Conservation (phyloP, 2,329 filamentous ascomycete genomes). For the Ophioceras dolichostomum region DNA sequence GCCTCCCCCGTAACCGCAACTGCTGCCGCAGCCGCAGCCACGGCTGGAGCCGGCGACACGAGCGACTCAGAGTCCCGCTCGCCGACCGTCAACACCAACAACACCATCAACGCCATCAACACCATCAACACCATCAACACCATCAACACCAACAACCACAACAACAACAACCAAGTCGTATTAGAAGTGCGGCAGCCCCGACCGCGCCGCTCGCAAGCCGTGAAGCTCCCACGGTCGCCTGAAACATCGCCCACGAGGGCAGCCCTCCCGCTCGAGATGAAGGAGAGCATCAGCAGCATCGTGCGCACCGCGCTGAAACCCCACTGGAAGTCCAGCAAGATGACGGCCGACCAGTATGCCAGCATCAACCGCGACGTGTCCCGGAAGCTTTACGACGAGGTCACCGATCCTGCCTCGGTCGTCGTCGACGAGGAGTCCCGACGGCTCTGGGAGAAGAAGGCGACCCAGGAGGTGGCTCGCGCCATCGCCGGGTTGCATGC, state of each 20-base stretch:
- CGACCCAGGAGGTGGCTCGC: conserved; percentile 64
- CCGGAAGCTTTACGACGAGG: conserved; percentile 69
- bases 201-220: conserved; percentile 30
- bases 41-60: conserved; percentile 28
- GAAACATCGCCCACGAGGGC: conserved; percentile 58
- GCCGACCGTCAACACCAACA: conserved; percentile 14
- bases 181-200: conserved; percentile 41
- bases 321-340: conserved; percentile 64
- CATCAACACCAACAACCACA: conserved; percentile 16
- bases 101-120: conserved; percentile 15
- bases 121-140: too few relatives aligned
- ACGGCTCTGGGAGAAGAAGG: conserved; percentile 63
- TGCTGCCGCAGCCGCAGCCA: too few relatives aligned
- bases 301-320: conserved; percentile 75
- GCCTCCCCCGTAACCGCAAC: too few relatives aligned
- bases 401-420: conserved; percentile 36
- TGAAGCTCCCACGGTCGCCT: conserved; percentile 34
- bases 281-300: conserved; percentile 75
- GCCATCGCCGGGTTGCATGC: conserved; percentile 50
- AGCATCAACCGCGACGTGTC: conserved; percentile 86
- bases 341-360: conserved; percentile 84
- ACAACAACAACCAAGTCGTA: conserved; percentile 14
- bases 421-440: conserved; percentile 57
- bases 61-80: conserved; percentile 20
- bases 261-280: conserved; percentile 64